Conservation (phyloP, 176 grass and related monocot genomes). For the Triticum timopheevii region DNA sequence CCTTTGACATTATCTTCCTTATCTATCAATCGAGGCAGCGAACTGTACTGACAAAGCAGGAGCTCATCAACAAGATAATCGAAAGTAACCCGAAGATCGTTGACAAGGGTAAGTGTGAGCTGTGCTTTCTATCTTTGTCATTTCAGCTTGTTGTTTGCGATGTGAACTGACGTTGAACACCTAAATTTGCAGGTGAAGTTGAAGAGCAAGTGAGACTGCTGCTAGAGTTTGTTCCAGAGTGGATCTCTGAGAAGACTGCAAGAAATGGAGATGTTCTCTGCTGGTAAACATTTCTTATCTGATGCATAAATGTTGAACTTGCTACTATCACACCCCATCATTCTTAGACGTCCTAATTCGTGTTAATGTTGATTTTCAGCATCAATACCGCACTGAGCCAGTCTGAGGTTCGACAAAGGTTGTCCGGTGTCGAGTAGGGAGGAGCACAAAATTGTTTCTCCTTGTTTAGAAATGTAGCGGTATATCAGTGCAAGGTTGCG, state of each 20-base stretch:
- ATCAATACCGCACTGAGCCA: conserved; percentile 45
- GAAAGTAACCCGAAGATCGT: conserved; percentile 59
- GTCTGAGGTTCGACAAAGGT: conserved; percentile 59
- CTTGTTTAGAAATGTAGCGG: neutral
- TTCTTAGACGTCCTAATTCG: neutral
- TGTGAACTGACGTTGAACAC: conserved; percentile 11
- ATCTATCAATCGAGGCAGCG: conserved; percentile 63
- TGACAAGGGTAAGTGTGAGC: conserved; percentile 48
- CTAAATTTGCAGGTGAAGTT: conserved; percentile 55
- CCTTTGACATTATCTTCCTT: conserved; percentile 61
- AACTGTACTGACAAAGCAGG: conserved; percentile 75
- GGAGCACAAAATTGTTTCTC: neutral
- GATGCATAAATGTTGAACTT: neutral
- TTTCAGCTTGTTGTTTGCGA: neutral
- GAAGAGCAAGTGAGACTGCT: conserved; percentile 69
- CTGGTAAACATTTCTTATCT: conserved; percentile 42
- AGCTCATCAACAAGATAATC: conserved; percentile 76
- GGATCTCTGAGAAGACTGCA: conserved; percentile 70
- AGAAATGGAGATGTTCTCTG: conserved; percentile 49
- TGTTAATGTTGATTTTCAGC: conserved; percentile 30
- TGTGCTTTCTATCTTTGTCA: neutral
- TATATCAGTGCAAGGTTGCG: too few species aligned
- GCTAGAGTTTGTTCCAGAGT: conserved; percentile 72
- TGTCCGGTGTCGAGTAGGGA: conserved; percentile 43
- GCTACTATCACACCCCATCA: too few species aligned